Evolutionary conservation across 2,329 filamentous ascomycete genomes (phyloP), one percentile per base, ranked within the genome.

Genomic region (Fusarium devonianum): DNA sequence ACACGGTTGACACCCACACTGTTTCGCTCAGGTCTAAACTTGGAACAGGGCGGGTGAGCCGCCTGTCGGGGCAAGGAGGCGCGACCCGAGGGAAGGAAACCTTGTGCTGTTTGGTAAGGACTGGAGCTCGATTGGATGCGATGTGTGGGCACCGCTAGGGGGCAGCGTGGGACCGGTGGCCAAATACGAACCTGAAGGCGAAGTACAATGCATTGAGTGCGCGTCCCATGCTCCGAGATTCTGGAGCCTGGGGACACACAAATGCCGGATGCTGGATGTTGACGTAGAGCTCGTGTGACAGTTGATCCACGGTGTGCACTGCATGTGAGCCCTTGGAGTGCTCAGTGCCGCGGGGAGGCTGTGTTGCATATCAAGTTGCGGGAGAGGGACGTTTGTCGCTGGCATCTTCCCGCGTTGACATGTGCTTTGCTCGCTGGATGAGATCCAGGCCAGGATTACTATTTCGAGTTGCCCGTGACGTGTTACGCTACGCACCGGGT

Each of bases 61-160:
- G 39, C 51, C 51, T 56, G 56, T 60, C 43, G 56, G 56, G 51
- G 56, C 41, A 60, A 58, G 56, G 53, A 56, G 56, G 44, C 56
- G 18, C 56, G 56, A 56, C 22, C 29, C 39, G 36, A 58, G 40
- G 40, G 38, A 41, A 44, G 51, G 22, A 44, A 56, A 58, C 41
- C 41, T 59, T 58, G 56, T 53, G n/a, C n/a, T n/a, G 41, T 56
- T 56, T 58, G 57, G 46, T 60, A 60, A 56, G 56, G 46, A 25
- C 16, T 29, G 18, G 18, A 11, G 39, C 53, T 39, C 41, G 38
- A 41, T 13, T 42, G 52, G 51, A 60, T 60, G 53, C 51, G 55
- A 43, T 32, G 49, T 19, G 42, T 41, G 30, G 56, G 42, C 32
- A 29, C n/a, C n/a, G n/a, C n/a, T n/a, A n/a, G n/a, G n/a, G n/a